These are phyloP conservation scores for Stromatinia cepivora DNA, from an alignment of 2,329 filamentous ascomycete species.

Conservation along the genomic window DNA sequence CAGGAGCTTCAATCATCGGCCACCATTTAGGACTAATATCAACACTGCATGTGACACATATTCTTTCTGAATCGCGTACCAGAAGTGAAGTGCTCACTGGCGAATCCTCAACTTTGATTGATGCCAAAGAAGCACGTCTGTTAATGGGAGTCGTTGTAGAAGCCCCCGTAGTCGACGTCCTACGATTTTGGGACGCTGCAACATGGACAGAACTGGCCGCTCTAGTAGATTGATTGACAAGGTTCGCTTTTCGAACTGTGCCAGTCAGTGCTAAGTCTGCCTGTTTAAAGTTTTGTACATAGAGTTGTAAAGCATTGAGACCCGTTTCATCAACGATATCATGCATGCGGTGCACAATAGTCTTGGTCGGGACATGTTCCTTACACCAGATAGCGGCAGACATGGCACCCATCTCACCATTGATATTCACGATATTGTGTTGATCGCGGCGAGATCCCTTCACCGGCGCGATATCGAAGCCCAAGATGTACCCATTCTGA, in stretches of 20 bases:
- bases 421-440: slow-evolving; percentile 75
- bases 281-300: slow-evolving; percentile 88
- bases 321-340: slow-evolving; percentile 71
- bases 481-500: slow-evolving; percentile 77
- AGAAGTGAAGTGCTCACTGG: slow-evolving; percentile 10
- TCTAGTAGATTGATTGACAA: slow-evolving; percentile 45
- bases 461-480: slow-evolving; percentile 86
- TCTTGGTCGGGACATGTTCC: slow-evolving; percentile 74
- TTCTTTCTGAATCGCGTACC: slow-evolving; percentile 45
- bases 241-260: slow-evolving; percentile 87
- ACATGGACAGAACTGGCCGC: slow-evolving; percentile 30
- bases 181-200: slow-evolving; percentile 48
- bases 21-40: slow-evolving; percentile 77
- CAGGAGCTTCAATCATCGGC: slow-evolving; percentile 35
- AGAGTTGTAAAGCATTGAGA: slow-evolving; percentile 81
- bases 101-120: slow-evolving; percentile 36
- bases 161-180: slow-evolving; percentile 55
- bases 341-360: slow-evolving; percentile 73
- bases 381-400: slow-evolving; percentile 90
- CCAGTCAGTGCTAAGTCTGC: slow-evolving; percentile 88
- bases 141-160: slow-evolving; percentile 31
- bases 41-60: slow-evolving; percentile 64
- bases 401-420: slow-evolving; percentile 78
- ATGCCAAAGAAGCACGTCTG: slow-evolving; percentile 35
- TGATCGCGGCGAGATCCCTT: slow-evolving; percentile 86